Conservation (phyloP, 768 basidiomycete genomes). For the Mycena venus region DNA sequence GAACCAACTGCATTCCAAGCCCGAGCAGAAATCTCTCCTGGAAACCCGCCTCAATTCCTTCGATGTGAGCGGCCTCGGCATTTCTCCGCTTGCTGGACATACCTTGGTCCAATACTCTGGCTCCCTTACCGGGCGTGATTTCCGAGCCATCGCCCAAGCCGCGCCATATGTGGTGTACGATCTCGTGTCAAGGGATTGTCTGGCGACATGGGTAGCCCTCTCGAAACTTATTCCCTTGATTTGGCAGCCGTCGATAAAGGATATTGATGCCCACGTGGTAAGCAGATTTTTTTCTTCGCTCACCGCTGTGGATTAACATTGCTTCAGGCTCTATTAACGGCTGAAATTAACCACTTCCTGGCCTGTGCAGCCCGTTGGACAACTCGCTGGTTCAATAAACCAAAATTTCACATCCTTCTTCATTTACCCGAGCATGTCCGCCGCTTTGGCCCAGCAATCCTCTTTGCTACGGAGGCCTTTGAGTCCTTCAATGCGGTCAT, state of each 20-base stretch:
- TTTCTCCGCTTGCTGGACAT: conserved; percentile 42
- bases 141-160: too few relatives aligned
- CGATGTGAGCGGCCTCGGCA: conserved; percentile 43
- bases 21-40: neutral
- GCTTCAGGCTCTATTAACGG: conserved; percentile 36
- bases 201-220: conserved; percentile 41
- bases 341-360: conserved; percentile 52
- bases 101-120: conserved; percentile 46
- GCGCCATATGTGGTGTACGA: neutral
- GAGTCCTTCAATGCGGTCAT: too few relatives aligned
- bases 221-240: conserved; percentile 50
- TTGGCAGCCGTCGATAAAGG: conserved; percentile 54
- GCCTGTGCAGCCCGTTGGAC: conserved; percentile 44
- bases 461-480: too few relatives aligned
- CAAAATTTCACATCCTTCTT: conserved; percentile 46
- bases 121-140: conserved; percentile 50
- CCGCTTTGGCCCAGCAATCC: conserved; percentile 57
- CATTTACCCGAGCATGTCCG: conserved; percentile 53
- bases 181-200: neutral
- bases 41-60: neutral
- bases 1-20: neutral
- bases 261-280: conserved; percentile 33
- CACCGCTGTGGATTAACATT: too few relatives aligned
- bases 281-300: neutral
- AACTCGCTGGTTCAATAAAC: conserved; percentile 43